A percentile compares a stretch with the other conserved stretches of the same genome.
phyloP scores from a whole-genome alignment of 345 rosid genomes.

The Eucalyptus regnans region DNA sequence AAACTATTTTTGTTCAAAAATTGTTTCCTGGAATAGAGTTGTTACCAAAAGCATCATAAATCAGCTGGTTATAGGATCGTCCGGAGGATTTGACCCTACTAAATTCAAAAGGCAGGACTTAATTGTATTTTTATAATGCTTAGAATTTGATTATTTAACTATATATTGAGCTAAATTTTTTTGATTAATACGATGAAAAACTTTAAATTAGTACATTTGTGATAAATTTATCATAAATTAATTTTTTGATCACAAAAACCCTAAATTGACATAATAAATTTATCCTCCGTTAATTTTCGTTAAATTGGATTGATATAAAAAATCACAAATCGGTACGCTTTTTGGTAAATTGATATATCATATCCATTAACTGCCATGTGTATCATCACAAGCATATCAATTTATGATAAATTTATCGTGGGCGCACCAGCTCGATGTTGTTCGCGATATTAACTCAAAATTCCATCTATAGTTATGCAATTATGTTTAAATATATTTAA shows the following conservation, averaged over 20 bases:
- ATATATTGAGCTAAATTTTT: neutral
- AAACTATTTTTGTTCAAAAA: no score
- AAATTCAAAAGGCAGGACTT: neutral
- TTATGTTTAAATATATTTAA: neutral
- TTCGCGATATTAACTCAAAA: no score
- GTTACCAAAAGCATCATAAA: no score
- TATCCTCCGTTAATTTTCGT: rapidly evolving
- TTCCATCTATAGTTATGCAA: neutral
- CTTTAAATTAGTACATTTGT: no score
- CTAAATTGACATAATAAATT: rapidly evolving
- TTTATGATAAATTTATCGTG: no score
- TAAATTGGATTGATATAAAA: rapidly evolving
- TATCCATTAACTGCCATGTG: no score
- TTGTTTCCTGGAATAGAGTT: no score
- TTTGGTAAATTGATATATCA: no score
- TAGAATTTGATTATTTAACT: neutral
- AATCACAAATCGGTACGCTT: rapidly evolving
- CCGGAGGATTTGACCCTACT: neutral
- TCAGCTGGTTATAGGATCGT: neutral
- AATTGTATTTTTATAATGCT: rapidly evolving
- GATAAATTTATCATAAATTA: no score
- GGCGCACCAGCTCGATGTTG: rapidly evolving
- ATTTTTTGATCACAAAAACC: no score
- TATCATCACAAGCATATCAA: no score
- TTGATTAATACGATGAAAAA: rapidly evolving